Percentiles rank a stretch among this genome's conserved stretches.
Conservation (phyloP, 1,139 yeast species). For the Candida albicans region DNA sequence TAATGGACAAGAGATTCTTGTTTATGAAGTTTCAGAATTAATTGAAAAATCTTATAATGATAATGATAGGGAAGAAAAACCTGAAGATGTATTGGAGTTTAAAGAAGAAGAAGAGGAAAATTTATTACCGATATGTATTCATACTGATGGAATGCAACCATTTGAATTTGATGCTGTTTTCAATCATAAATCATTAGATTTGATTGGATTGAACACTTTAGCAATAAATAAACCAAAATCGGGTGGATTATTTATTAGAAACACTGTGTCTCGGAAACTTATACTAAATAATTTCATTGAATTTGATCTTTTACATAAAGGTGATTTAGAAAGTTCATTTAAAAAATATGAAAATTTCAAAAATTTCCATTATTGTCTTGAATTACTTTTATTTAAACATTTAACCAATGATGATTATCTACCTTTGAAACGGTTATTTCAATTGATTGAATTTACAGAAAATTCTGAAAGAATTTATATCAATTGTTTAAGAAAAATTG, state of each 20-base stretch:
- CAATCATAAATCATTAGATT: conserved; percentile 20
- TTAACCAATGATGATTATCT: conserved; percentile 21
- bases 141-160: conserved; percentile 32
- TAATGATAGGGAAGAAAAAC: conserved; percentile 4
- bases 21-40: conserved; percentile 33
- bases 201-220: conserved; percentile 36
- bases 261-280: conserved; percentile 31
- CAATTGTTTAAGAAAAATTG: conserved; percentile 46
- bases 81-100: conserved; percentile 25
- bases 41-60: conserved; percentile 22
- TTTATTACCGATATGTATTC: conserved; percentile 29
- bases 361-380: conserved; percentile 41
- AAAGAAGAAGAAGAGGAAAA: conserved; percentile 18
- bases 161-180: conserved; percentile 17
- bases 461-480: conserved; percentile 36
- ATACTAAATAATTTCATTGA: conserved; percentile 42
- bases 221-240: conserved; percentile 20
- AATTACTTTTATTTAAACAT: conserved; percentile 38
- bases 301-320: conserved; percentile 32
- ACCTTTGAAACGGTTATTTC: conserved; percentile 25
- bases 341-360: conserved; percentile 29
- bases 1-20: conserved; percentile 29
- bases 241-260: conserved; percentile 23
- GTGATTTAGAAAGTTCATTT: conserved; percentile 19
- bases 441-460: conserved; percentile 29